A percentile compares a stretch with the other conserved stretches of the same genome.
phyloP scores from a whole-genome alignment of 164 flowering plant genomes.

The Magnolia officinalis region DNA sequence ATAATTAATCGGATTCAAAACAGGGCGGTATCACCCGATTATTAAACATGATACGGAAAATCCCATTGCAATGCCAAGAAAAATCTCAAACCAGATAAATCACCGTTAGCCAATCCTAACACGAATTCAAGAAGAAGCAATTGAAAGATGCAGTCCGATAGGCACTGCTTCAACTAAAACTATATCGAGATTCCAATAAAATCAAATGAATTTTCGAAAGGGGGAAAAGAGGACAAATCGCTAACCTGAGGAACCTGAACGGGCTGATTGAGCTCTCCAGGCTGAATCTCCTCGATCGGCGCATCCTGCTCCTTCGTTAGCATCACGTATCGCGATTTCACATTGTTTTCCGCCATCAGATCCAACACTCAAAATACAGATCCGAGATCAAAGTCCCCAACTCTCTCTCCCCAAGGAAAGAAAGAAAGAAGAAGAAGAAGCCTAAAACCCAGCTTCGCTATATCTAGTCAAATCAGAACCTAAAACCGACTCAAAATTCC shows the following conservation, averaged over 20 bases:
- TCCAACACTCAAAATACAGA: constrained; percentile 7
- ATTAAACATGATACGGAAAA: too few relatives aligned
- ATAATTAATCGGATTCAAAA: too few relatives aligned
- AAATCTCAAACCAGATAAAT: not conserved
- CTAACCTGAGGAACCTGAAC: constrained; percentile 60
- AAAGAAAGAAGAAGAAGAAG: not conserved
- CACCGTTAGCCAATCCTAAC: not conserved
- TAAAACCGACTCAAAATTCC: too few relatives aligned
- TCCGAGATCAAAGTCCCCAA: not conserved
- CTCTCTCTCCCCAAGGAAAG: not conserved
- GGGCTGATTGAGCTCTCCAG: constrained; percentile 82
- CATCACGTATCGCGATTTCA: constrained; percentile 51
- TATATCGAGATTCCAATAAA: not conserved
- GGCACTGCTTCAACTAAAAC: not conserved
- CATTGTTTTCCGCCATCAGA: constrained; percentile 47
- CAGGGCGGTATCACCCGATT: too few relatives aligned
- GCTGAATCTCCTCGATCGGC: constrained; percentile 50
- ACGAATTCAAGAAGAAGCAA: not conserved
- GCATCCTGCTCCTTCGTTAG: constrained; percentile 54
- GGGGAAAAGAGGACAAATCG: not conserved
- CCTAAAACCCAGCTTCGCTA: not conserved
- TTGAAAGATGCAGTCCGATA: not conserved
- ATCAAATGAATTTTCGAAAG: not conserved
- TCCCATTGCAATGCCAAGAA: not conserved
- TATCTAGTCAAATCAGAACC: not conserved